Base-by-base conservation (phyloP, 257 asterid genomes). In the Solanum pimpinellifolium region DNA sequence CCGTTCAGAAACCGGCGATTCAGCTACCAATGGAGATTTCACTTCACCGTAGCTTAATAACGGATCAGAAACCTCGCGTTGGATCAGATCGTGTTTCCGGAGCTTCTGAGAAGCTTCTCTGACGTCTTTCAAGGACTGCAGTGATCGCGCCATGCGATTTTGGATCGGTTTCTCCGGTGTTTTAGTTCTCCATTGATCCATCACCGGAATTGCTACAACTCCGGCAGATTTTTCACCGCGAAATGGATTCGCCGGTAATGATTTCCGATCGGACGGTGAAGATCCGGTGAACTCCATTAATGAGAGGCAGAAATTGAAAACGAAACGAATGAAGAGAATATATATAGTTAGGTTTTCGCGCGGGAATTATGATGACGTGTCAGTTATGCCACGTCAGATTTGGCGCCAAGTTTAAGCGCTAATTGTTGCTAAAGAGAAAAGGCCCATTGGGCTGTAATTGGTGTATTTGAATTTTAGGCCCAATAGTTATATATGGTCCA, bases 131-230 rank as follows among this genome's bases (percentile, higher is more conserved):
- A 95, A 84, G 75, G 98, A 94, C 87, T 92, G 44, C 7, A 92
- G 94, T 68, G 94, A 86, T 5, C 89, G 88, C 15, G 90, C 87
- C 62, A 90, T 90, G 86, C 93, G 90, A 35, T 46, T 23, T 82
- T 92, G 87, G 18, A 47, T 76, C 14, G 92, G 89, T 91, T 93
- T 96, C 69, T 94, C 96, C 1, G 99, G 99, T 35, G 98, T 95
- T 77, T 84, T 90, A 65, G 94, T 93, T 90, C 89, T 86, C 89
- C 86, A 88, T 39, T 94, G 94, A 88, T 86, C 87, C 70, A 86
- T 89, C 29, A 87, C 90, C 80, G 91, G 68, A 39, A 62, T 86
- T 2, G n/a, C 14, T 25, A 20, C 4, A 1, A 68, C 37, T 68
- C 84, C 65, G 25, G 9, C 10, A 20, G n/a, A 15, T 15, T 42